These are phyloP conservation scores for Beauveria bassiana DNA, from an alignment of 2,329 filamentous ascomycete genomes.

Conservation along the genomic window DNA sequence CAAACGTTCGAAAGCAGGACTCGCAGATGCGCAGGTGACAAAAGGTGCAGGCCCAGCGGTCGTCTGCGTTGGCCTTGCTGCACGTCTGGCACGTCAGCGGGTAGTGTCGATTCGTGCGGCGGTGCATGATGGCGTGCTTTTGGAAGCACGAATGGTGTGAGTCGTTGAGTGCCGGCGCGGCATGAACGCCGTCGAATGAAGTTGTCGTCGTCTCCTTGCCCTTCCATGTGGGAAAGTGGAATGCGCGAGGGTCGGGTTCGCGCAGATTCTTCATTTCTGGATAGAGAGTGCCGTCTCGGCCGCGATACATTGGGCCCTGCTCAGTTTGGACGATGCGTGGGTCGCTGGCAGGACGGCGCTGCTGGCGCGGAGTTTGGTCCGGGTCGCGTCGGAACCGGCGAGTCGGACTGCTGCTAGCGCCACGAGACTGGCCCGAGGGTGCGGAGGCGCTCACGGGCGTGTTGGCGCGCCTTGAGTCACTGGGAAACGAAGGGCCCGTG, in stretches of 20 bases:
- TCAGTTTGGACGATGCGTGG: slow-evolving; percentile 25
- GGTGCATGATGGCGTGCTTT: slow-evolving; percentile 39
- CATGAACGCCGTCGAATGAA: slow-evolving; percentile 29
- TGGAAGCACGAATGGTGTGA: slow-evolving; percentile 40
- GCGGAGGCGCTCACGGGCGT: neutral
- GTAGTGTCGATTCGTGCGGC: slow-evolving; percentile 40
- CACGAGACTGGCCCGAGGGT: slow-evolving; percentile 19
- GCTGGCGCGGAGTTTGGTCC: slow-evolving; percentile 16
- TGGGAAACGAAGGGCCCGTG: neutral
- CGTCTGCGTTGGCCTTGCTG: slow-evolving; percentile 34
- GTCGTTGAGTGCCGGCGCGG: slow-evolving; percentile 36
- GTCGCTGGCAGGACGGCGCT: slow-evolving; percentile 20
- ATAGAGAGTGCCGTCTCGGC: slow-evolving; percentile 33
- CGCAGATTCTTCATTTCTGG: slow-evolving; percentile 31
- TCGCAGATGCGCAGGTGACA: slow-evolving; percentile 47
- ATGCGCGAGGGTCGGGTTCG: slow-evolving; percentile 27
- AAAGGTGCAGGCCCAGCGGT: slow-evolving; percentile 41
- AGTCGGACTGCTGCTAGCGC: slow-evolving; percentile 21
- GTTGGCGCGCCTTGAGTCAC: neutral
- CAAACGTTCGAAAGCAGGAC: slow-evolving; percentile 36
- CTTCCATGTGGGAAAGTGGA: slow-evolving; percentile 30
- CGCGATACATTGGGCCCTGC: slow-evolving; percentile 27
- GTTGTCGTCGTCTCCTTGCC: slow-evolving; percentile 16
- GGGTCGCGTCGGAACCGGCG: slow-evolving; percentile 12
- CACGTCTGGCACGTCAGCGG: slow-evolving; percentile 48